Evolutionary conservation across 2,329 filamentous ascomycete species (phyloP), one percentile per base, ranked within the genome.

Genomic region (Fusarium longipes): DNA sequence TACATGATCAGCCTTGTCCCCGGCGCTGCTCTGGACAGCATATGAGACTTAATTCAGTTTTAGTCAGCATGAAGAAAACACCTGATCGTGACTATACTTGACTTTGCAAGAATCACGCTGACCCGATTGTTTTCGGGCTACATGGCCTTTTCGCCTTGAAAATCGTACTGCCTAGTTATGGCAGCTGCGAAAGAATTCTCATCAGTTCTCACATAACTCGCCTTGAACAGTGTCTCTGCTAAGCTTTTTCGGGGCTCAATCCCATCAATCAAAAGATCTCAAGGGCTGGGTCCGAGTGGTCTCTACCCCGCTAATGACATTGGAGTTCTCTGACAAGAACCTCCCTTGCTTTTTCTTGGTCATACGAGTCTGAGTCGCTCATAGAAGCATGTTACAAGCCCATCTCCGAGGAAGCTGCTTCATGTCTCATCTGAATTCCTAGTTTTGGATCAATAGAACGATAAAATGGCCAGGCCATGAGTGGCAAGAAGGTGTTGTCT

Each of bases 331-430:
- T 54, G 54, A 53, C 44, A 47, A 58, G 50, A 56, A 33, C 45
- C 50, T 49, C 63, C 67, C 67, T 73, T 72, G 67, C 68, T 70
- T 73, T 69, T 72, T 63, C 57, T 60, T 40, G 12, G 47, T 64
- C 56, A 51, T 63, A 62, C 66, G 48, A 59, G 52, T 22, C 45
- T 60, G 64, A 54, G 42, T 70, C 66, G 45, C 39, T 44, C 42
- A 50, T 39, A 49, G 40, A 57, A 36, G 40, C 61, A 54, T 29
- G 33, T 43, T 49, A 39, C 40, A 30, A 38, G 42, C 20, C 29
- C 36, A 33, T 40, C 51, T 60, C 18, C 40, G 32, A 58, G 40
- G 57, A 45, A 45, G 44, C 27, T 56, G 48, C 50, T 38, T 42
- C 53, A 30, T 71, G 63, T 73, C 70, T 72, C 60, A 70, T 56